Percentiles rank a stretch among this genome's conserved stretches.
These are phyloP conservation scores for Pelargonium fulgidum DNA, from an alignment of 441 rosid species.

Conservation along the genomic window DNA sequence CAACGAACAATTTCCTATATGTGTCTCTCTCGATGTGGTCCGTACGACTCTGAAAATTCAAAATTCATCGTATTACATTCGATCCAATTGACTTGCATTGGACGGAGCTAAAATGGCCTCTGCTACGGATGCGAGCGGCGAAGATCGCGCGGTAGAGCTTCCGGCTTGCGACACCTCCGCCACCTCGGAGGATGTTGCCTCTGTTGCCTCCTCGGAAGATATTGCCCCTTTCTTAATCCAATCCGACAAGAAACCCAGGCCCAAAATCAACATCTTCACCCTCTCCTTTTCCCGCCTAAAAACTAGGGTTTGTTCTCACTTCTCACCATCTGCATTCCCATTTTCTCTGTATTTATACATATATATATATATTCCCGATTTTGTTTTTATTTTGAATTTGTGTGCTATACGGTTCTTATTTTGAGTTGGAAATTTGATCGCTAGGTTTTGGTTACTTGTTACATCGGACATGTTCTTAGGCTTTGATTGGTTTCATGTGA, in stretches of 20 bases:
- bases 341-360: neutral
- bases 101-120: conserved; percentile 19
- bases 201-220: conserved; percentile 43
- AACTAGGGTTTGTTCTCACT: conserved; percentile 39
- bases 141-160: conserved; percentile 55
- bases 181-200: conserved; percentile 13
- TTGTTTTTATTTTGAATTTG: too few species aligned
- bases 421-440: neutral
- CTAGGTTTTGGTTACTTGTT: neutral
- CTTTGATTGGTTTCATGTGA: neutral
- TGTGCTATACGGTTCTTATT: neutral
- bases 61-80: too few species aligned
- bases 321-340: neutral
- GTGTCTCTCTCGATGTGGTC: too few species aligned
- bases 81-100: too few species aligned
- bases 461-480: neutral
- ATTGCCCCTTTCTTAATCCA: conserved; percentile 56
- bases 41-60: too few species aligned
- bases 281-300: conserved; percentile 49
- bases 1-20: too few species aligned
- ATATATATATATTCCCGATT: too few species aligned
- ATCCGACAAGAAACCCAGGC: conserved; percentile 31
- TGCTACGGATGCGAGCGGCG: conserved; percentile 28
- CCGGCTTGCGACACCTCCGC: conserved; percentile 33
- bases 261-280: conserved; percentile 71